Evolutionary conservation across 805 yeast genomes (phyloP).

Genomic region (Hanseniaspora pseudoguilliermondii): DNA sequence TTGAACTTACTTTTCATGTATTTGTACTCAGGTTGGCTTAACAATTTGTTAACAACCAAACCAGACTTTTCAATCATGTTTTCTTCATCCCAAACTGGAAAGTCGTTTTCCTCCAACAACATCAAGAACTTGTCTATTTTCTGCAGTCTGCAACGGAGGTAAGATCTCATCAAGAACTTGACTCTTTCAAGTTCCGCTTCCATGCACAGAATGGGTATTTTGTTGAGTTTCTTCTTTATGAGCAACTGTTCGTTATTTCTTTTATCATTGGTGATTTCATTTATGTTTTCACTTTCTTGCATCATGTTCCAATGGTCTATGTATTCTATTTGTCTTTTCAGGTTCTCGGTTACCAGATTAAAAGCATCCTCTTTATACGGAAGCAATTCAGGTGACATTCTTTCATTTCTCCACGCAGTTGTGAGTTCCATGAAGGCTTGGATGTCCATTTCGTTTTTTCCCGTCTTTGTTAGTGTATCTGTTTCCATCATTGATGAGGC

Average conservation of each 20-base stretch:
- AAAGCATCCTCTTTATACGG: conserved; percentile 56
- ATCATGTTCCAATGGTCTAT: conserved; percentile 72
- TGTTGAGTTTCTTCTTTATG: conserved; percentile 37
- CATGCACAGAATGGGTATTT: conserved; percentile 66
- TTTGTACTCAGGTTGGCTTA: conserved; percentile 48
- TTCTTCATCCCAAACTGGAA: conserved; percentile 23
- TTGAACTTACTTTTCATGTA: conserved; percentile 61
- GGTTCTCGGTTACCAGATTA: conserved; percentile 41
- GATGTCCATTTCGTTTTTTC: conserved; percentile 28
- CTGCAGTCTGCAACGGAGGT: conserved; percentile 60
- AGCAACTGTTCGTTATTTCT: conserved; percentile 14
- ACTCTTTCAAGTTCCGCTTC: conserved; percentile 87
- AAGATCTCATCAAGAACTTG: conserved; percentile 67
- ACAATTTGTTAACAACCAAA: conserved; percentile 19
- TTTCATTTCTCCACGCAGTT: conserved; percentile 68
- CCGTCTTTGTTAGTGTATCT: conserved; percentile 19
- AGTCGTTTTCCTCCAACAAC: conserved; percentile 29
- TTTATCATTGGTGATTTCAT: background rate
- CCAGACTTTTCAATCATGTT: conserved; percentile 23
- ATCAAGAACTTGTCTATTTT: conserved; percentile 64
- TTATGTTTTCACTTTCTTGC: conserved; percentile 37
- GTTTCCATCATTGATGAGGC: background rate
- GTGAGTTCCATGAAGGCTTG: conserved; percentile 29
- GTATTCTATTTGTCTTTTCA: conserved; percentile 59
- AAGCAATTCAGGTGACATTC: conserved; percentile 76